phyloP scores from a whole-genome alignment of 2,329 filamentous ascomycete species.

The Sporothrix curviconia region DNA sequence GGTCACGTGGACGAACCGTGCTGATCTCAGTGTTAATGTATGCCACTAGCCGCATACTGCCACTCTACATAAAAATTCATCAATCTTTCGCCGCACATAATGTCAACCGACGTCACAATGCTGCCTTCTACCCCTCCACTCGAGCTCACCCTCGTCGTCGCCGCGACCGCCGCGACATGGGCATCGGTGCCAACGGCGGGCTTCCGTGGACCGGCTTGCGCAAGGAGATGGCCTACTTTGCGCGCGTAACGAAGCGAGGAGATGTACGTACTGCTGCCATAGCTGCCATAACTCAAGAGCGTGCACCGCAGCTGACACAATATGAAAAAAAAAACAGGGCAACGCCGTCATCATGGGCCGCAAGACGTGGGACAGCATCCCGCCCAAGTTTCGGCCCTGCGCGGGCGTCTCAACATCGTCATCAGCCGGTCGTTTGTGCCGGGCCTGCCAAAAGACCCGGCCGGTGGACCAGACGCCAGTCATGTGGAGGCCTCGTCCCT shows the following conservation, averaged over 20 bases:
- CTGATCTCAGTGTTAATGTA: too few relatives aligned
- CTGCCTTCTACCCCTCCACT: slow-evolving; percentile 25
- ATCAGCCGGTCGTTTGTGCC: slow-evolving; percentile 51
- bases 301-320: not conserved
- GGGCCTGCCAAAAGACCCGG: slow-evolving; percentile 11
- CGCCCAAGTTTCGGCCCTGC: slow-evolving; percentile 71
- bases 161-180: slow-evolving; percentile 77
- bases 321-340: slow-evolving; percentile 20
- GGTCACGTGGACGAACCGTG: too few relatives aligned
- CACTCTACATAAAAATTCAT: slow-evolving; percentile 3
- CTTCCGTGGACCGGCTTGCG: slow-evolving; percentile 87
- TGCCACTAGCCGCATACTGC: too few relatives aligned
- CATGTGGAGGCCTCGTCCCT: slow-evolving; percentile 54
- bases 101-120: slow-evolving; percentile 24
- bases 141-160: slow-evolving; percentile 85
- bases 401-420: slow-evolving; percentile 74
- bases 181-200: slow-evolving; percentile 72
- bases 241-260: slow-evolving; percentile 72
- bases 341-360: slow-evolving; percentile 95
- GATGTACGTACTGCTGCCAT: slow-evolving; percentile 20
- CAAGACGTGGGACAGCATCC: slow-evolving; percentile 93
- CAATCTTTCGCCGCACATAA: too few relatives aligned
- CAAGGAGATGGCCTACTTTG: slow-evolving; percentile 93
- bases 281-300: too few relatives aligned
- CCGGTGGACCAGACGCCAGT: slow-evolving; percentile 25